Base-by-base conservation (phyloP, 139 green algal genomes). In the Closterium sp. region DNA sequence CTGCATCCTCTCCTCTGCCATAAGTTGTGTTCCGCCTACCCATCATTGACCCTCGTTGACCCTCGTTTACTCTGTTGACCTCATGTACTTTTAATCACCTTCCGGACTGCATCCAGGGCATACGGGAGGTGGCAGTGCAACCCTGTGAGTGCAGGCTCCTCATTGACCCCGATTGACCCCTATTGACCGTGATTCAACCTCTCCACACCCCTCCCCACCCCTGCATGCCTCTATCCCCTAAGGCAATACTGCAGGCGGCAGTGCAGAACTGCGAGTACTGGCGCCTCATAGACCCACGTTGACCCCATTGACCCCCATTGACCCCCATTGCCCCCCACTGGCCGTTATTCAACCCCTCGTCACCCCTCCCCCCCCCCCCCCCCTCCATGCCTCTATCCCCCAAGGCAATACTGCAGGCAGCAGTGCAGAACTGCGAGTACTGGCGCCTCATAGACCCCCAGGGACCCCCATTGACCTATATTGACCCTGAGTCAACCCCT, bases 131-230 rank as follows among this genome's bases (percentile, higher is more conserved):
- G 93, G 98, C 98, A 2, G 96, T 99, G 88, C 91, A 91, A 4
- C 93, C 96, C 5, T 94, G 94, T 24, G 97, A 99, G 96, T 98
- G 98, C 95, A 99, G 98, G 97, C 97, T 98, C 28, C 96, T 99
- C 50, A 96, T 97, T 34, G 97, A 99, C 95, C 31, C 89, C 7
- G 6, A 95, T 91, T 95, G 38, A 1, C 38, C 7, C 38, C 38
- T 9, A 50, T 9, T 50, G 4, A 50, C 38, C 0, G 24, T n/a
- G 27, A 28, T n/a, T 86, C 79, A 9, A 86, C 4, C 24, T 0
- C 24, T 86, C 79, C 79, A 22, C 79, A 87, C 27, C 2, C 21
- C n/a, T 31, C 9, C 9, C 22, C 85, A 17, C 24, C 79, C 85
- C 28, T 87, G 0, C 79, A 28, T 86, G 24, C 17, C 24, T 86